Conservation (phyloP, 495 filamentous ascomycete species). For the Hyaloscypha variabilis region DNA sequence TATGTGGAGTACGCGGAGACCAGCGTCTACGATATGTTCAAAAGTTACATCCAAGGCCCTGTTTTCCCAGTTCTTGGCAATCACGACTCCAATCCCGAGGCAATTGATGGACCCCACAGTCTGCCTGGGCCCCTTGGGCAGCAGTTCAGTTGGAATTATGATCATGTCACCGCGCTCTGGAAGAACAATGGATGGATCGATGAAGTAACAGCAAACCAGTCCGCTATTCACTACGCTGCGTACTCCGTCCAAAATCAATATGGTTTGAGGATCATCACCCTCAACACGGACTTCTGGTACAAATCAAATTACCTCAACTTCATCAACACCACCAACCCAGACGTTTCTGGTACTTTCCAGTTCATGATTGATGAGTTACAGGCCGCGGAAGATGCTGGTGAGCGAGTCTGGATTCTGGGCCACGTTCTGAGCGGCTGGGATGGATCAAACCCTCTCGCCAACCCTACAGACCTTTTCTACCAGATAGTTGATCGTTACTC, state of each 20-base stretch:
- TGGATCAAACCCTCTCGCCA: slow-evolving; percentile 51
- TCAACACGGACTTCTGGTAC: slow-evolving; percentile 62
- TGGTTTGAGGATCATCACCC: slow-evolving; percentile 55
- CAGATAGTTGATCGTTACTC: slow-evolving; percentile 56
- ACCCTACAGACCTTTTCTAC: slow-evolving; percentile 56
- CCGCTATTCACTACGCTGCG: slow-evolving; percentile 45
- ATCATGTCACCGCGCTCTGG: slow-evolving; percentile 50
- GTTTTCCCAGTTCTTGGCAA: slow-evolving; percentile 58
- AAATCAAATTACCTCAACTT: slow-evolving; percentile 52
- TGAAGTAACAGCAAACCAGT: slow-evolving; percentile 39
- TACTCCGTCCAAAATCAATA: slow-evolving; percentile 47
- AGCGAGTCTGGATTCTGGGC: slow-evolving; percentile 57
- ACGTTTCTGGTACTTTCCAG: slow-evolving; percentile 47
- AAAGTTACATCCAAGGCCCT: slow-evolving; percentile 55
- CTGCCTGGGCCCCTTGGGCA: slow-evolving; percentile 51
- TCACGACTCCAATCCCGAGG: slow-evolving; percentile 52
- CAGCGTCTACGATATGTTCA: slow-evolving; percentile 39
- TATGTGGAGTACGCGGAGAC: slow-evolving; percentile 49
- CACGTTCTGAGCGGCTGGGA: slow-evolving; percentile 57
- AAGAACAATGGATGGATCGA: slow-evolving; percentile 50
- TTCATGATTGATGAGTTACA: slow-evolving; percentile 56
- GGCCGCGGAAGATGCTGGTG: slow-evolving; percentile 51
- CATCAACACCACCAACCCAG: slow-evolving; percentile 51
- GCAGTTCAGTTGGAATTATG: slow-evolving; percentile 60
- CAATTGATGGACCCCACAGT: slow-evolving; percentile 35